Evolutionary conservation across 2,329 filamentous ascomycete genomes (phyloP).

Genomic region (Colletotrichum sp.): DNA sequence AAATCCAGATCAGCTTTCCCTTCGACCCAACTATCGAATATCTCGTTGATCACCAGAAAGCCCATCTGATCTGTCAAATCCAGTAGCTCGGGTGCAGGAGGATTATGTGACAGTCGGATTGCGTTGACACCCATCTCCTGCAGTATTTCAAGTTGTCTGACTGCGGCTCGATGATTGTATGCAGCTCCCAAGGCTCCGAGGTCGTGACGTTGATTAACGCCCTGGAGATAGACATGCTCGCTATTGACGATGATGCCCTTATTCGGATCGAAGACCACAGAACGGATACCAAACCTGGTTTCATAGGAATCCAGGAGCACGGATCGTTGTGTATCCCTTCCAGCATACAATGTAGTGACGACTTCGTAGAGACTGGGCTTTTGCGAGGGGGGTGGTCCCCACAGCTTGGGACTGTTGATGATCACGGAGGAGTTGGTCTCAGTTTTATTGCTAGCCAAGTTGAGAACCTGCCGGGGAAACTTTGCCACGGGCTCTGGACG

Average conservation of each 20-base stretch:
- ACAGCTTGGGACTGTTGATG: neutral
- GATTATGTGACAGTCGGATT: neutral
- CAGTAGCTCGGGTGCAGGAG: neutral
- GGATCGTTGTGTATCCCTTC: neutral
- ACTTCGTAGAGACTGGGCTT: neutral
- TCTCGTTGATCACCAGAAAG: neutral
- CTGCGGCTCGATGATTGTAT: neutral
- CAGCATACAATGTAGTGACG: neutral
- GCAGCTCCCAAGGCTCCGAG: neutral
- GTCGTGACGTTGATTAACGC: neutral
- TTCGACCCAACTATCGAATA: neutral
- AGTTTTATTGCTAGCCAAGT: neutral
- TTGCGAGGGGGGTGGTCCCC: neutral
- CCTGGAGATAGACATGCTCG: neutral
- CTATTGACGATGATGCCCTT: neutral
- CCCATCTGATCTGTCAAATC: neutral
- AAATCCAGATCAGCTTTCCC: neutral
- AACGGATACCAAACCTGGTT: neutral
- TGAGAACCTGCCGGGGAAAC: neutral
- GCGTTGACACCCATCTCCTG: neutral
- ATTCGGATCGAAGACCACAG: neutral
- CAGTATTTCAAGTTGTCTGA: neutral
- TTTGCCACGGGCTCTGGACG: neutral
- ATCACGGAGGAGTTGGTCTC: neutral
- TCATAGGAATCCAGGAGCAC: neutral